phyloP scores from a whole-genome alignment of 495 filamentous ascomycete genomes.

The Sphaerosporella brunnea region DNA sequence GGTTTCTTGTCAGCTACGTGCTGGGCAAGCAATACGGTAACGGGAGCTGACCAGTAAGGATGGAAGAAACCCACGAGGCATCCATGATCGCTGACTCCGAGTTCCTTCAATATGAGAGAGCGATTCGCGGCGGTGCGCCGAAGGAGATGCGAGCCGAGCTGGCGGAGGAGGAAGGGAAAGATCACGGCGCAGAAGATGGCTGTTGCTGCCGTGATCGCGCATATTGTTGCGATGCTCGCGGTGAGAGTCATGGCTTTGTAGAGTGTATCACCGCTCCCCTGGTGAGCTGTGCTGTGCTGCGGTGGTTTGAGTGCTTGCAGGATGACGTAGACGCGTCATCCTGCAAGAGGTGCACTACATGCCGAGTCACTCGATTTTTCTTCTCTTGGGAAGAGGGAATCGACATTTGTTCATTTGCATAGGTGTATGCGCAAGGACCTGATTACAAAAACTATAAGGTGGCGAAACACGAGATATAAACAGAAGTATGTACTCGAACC shows the following conservation, averaged over 20 bases:
- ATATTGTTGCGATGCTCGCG: neutral
- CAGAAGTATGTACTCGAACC: too few relatives aligned
- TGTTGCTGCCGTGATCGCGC: neutral
- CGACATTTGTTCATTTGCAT: too few relatives aligned
- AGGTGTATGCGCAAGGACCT: too few relatives aligned
- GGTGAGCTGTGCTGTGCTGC: neutral
- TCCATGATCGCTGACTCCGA: conserved; percentile 7
- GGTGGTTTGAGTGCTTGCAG: neutral
- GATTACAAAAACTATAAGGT: too few relatives aligned
- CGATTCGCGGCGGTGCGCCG: conserved; percentile 17
- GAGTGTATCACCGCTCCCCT: neutral
- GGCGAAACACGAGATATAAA: too few relatives aligned
- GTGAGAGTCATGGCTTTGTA: neutral
- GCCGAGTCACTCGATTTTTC: too few relatives aligned
- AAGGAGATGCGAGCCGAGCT: conserved; percentile 17
- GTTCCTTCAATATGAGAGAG: conserved; percentile 5
- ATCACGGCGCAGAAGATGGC: conserved; percentile 15
- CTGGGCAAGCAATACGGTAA: too few relatives aligned
- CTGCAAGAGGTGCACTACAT: too few relatives aligned
- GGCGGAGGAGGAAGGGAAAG: conserved; percentile 9
- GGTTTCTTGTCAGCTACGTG: too few relatives aligned
- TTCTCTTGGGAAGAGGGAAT: too few relatives aligned
- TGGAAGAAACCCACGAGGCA: conserved; percentile 82
- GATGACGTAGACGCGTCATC: conserved; percentile 1
- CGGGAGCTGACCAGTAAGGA: conserved; percentile 61